Evolutionary conservation across 371 early-diverging fungal genomes (phyloP), one percentile per base, ranked within the genome.

Genomic region (Neoconidiobolus thromboides): DNA sequence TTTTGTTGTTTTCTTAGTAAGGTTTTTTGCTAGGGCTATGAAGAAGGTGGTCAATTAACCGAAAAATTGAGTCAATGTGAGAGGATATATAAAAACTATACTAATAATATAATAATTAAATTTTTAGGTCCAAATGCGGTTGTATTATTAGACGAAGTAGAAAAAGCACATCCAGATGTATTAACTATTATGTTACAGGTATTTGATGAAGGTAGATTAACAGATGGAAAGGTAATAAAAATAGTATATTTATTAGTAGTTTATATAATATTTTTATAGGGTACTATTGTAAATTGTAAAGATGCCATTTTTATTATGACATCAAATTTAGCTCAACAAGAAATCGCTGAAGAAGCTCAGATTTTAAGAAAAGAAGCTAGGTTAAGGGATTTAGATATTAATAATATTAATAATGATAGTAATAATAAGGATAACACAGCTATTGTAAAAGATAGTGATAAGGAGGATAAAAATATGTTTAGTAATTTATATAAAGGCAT

Each of bases 221-320:
- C 88, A 41, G 91, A 91, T 68, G 83, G 84, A n/a, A 81, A 73
- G 26, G 26, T 26, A 26, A 26, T 26, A 26, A 26, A 26, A 26
- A 26, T 26, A 26, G 26, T 26, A 26, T 26, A 26, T 26, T 26
- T 26, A 26, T 26, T 26, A 26, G 26, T 26, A 26, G 26, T 26
- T 26, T 26, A 26, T 26, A 26, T 26, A 26, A 26, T 26, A 26
- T 26, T 26, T 26, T 26, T 26, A 60, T 47, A 47, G 43, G 89
- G 91, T 14, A 73, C 82, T 43, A 80, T 72, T 43, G 79, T 93
- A 42, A 86, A 91, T 69, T 95, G 92, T 71, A 79, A 83, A n/a
- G 91, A 95, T 63, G 87, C 91, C 0, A 87, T 95, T 58, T 80
- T 95, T 58, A 85, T 95, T 63, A 89, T 92, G 85, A 95, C 93